Conservation (phyloP, 2,329 filamentous ascomycete species). For the Aspergillus ustus region DNA sequence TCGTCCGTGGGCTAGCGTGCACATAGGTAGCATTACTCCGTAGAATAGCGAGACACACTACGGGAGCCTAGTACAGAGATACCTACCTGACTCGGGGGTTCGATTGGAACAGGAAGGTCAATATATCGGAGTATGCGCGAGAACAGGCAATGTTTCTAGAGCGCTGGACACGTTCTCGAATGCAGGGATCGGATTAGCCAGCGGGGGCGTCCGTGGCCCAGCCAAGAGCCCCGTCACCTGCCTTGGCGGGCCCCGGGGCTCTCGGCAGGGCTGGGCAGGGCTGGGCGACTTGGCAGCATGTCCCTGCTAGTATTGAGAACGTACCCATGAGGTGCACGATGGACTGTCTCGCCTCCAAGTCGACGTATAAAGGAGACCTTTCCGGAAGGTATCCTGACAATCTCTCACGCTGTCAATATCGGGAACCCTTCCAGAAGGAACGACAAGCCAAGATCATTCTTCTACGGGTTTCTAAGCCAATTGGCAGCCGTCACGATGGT, state of each 20-base stretch:
- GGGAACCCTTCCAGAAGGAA: not conserved
- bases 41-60: no score
- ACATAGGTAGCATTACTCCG: no score
- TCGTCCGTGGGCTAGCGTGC: no score
- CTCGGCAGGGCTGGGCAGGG: no score
- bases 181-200: not conserved
- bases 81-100: no score
- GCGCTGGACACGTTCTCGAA: not conserved
- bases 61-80: no score
- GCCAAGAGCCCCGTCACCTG: no score
- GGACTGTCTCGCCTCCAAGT: no score
- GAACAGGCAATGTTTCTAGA: not conserved
- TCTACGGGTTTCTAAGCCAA: not conserved
- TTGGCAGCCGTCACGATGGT: conserved; percentile 2
- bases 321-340: no score
- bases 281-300: not conserved
- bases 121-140: not conserved
- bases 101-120: no score
- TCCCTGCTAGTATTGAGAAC: no score
- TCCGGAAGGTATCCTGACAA: not conserved
- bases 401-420: not conserved
- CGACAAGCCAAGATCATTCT: not conserved
- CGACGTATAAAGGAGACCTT: no score
- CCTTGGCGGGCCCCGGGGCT: not conserved
- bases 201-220: not conserved